Evolutionary conservation across 2,329 filamentous ascomycete genomes (phyloP).

Genomic region (Periconia macrospinosa): DNA sequence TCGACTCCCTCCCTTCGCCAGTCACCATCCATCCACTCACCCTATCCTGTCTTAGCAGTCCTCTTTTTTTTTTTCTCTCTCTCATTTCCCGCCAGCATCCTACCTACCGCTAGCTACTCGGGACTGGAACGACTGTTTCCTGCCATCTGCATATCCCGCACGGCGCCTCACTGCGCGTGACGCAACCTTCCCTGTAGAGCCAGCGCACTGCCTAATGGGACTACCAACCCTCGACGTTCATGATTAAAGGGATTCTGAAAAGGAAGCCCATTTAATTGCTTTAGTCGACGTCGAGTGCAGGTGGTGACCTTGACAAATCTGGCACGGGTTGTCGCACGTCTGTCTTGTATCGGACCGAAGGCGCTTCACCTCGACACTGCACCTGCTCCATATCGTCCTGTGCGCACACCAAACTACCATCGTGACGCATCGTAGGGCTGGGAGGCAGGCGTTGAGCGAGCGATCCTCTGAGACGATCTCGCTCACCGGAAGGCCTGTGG

Average conservation of each 20-base stretch:
- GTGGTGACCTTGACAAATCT: conserved; percentile 27
- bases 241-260: conserved; percentile 22
- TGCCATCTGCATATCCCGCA: conserved; percentile 5
- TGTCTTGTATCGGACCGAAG: conserved; percentile 39
- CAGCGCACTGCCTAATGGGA: conserved; percentile 21
- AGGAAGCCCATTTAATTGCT: conserved; percentile 8
- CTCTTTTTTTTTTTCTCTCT: conserved; percentile 36
- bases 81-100: conserved; percentile 21
- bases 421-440: conserved; percentile 34
- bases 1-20: not conserved
- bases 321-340: conserved; percentile 34
- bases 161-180: conserved; percentile 21
- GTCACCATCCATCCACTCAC: not conserved
- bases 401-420: conserved; percentile 28
- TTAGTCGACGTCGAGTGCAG: not conserved
- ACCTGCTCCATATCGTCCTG: conserved; percentile 34
- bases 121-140: conserved; percentile 8
- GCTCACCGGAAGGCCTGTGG: conserved; percentile 20
- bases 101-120: not conserved
- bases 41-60: not conserved
- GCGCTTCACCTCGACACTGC: conserved; percentile 37
- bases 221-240: conserved; percentile 17
- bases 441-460: conserved; percentile 33
- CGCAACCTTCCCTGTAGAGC: conserved; percentile 18
- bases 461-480: conserved; percentile 36